Evolutionary conservation across 164 flowering plant species (phyloP).

Genomic region (Amborella trichopoda): DNA sequence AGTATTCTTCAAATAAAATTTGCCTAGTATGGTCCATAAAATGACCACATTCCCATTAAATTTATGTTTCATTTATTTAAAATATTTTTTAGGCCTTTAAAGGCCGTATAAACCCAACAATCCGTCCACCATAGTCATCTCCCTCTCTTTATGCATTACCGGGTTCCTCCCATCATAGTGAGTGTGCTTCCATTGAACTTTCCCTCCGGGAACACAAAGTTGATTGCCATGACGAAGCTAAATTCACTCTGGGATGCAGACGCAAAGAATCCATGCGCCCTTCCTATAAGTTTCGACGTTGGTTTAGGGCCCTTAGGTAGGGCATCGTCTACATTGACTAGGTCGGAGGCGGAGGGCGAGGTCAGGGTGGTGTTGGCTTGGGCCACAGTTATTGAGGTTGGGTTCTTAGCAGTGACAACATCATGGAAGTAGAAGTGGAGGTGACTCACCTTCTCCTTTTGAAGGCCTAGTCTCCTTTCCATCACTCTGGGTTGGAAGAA

Average conservation of each 20-base stretch:
- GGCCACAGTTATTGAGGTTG: constrained; percentile 1
- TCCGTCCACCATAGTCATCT: constrained; percentile 5
- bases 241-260: background rate
- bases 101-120: no score
- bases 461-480: no score
- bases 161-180: constrained; percentile 4
- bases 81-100: no score
- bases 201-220: constrained; percentile 4
- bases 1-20: no score
- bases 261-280: constrained; percentile 3
- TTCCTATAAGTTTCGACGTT: constrained; percentile 1
- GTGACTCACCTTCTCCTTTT: constrained; percentile 8
- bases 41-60: no score
- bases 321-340: background rate
- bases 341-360: background rate
- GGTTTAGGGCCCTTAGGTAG: constrained; percentile 1
- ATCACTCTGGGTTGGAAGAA: no score
- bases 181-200: constrained; percentile 8
- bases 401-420: background rate
- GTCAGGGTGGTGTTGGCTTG: background rate
- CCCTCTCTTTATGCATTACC: background rate
- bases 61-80: no score
- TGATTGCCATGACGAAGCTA: constrained; percentile 3
- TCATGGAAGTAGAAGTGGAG: constrained; percentile 9
- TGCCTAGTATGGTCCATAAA: no score